Evolutionary conservation across 805 yeast genomes (phyloP).

Genomic region (Ogataea allantospora): DNA sequence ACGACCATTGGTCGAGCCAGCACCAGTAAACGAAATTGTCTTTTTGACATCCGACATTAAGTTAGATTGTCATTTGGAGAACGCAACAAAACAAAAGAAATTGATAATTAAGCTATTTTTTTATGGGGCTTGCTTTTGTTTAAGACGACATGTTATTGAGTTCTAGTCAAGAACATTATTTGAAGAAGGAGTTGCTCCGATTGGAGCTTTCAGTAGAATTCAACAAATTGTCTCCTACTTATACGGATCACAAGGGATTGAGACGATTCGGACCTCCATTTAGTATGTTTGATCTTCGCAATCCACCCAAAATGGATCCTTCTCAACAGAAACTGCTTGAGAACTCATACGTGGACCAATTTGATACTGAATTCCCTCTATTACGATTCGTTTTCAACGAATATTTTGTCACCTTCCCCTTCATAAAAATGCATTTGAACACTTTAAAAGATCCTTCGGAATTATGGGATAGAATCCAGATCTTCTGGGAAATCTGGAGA

Average conservation of each 20-base stretch:
- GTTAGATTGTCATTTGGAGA: not conserved
- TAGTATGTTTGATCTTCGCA: slow-evolving; percentile 42
- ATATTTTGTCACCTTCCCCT: slow-evolving; percentile 72
- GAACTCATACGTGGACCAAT: slow-evolving; percentile 20
- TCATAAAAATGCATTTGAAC: slow-evolving; percentile 51
- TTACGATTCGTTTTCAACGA: slow-evolving; percentile 61
- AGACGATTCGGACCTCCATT: slow-evolving; percentile 80
- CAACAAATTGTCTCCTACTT: slow-evolving; percentile 42
- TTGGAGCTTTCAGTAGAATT: slow-evolving; percentile 64
- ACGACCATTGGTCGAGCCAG: not conserved
- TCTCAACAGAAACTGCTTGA: slow-evolving; percentile 21
- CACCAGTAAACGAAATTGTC: slow-evolving; percentile 4
- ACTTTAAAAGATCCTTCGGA: slow-evolving; percentile 16
- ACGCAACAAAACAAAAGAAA: slow-evolving; percentile 1
- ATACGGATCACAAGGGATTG: slow-evolving; percentile 59
- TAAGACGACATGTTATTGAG: too few species aligned
- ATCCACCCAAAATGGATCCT: slow-evolving; percentile 21
- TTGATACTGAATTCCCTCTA: slow-evolving; percentile 56
- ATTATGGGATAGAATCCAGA: slow-evolving; percentile 85
- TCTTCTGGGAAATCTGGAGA: slow-evolving; percentile 77
- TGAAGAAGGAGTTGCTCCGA: slow-evolving; percentile 76
- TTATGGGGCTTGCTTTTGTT: not conserved
- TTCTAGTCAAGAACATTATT: slow-evolving; percentile 78
- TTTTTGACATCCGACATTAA: slow-evolving; percentile 7
- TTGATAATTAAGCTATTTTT: slow-evolving; percentile 1